Evolutionary conservation across 2,329 filamentous ascomycete species (phyloP).

Genomic region (Teratosphaeria destructans): DNA sequence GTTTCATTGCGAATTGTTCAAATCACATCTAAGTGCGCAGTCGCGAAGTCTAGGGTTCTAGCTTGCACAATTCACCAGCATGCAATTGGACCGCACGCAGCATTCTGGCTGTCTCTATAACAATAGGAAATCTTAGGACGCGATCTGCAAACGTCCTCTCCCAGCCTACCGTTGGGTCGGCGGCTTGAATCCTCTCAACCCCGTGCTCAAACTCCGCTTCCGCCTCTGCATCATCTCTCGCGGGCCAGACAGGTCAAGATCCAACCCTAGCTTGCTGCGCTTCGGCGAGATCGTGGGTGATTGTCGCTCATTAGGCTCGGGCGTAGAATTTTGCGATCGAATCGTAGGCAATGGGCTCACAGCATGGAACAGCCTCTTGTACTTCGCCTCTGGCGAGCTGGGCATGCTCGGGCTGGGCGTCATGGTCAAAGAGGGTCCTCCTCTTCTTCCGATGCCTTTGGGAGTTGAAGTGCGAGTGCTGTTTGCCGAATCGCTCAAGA

Average conservation of each 20-base stretch:
- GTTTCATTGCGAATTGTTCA: too few relatives aligned
- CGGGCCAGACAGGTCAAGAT: conserved; percentile 15
- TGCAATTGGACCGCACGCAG: too few relatives aligned
- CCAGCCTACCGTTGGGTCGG: conserved; percentile 10
- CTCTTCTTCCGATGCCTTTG: not conserved
- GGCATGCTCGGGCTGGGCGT: conserved; percentile 7
- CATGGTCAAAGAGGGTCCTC: not conserved
- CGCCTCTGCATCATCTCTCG: conserved; percentile 16
- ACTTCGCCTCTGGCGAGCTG: conserved; percentile 30
- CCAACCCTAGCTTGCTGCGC: conserved; percentile 6
- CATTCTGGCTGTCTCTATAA: too few relatives aligned
- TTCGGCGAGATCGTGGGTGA: not conserved
- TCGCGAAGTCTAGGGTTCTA: too few relatives aligned
- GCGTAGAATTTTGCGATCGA: conserved; percentile 3
- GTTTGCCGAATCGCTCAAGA: conserved; percentile 1
- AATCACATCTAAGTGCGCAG: too few relatives aligned
- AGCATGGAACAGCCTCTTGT: conserved; percentile 33
- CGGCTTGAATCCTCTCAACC: conserved; percentile 16
- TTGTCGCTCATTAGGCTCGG: not conserved
- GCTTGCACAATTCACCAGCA: too few relatives aligned
- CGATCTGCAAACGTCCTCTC: not conserved
- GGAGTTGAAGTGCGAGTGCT: not conserved
- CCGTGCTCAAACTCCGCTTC: conserved; percentile 21
- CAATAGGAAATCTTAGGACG: too few relatives aligned
- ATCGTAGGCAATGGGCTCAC: conserved; percentile 5